These are phyloP conservation scores for Malus hybrid DNA, from an alignment of 331 rosid species.

Conservation along the genomic window DNA sequence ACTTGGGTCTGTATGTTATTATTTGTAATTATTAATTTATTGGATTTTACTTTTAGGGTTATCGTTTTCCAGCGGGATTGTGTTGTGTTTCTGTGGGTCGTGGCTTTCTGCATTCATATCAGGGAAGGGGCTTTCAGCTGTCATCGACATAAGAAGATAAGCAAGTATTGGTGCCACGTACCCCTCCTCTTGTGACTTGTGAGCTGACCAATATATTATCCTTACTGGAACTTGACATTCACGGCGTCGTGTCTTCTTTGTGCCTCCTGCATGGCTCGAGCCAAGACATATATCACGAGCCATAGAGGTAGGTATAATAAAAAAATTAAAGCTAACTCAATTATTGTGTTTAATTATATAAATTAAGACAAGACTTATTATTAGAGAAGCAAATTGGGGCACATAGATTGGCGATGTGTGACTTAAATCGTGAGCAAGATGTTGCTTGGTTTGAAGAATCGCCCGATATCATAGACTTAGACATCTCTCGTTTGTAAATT, in stretches of 20 bases:
- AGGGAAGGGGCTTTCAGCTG: conserved; percentile 33
- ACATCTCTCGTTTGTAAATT: too few relatives aligned
- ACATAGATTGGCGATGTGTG: too few relatives aligned
- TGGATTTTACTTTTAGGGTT: background rate
- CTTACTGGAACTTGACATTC: conserved; percentile 21
- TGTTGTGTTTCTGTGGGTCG: conserved; percentile 11
- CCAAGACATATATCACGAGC: background rate
- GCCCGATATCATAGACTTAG: too few relatives aligned
- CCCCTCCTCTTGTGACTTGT: background rate
- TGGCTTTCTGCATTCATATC: conserved; percentile 41
- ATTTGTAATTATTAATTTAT: background rate
- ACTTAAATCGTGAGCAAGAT: too few relatives aligned
- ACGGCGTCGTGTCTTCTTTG: conserved; percentile 15
- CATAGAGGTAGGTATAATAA: background rate
- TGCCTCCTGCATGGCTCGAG: conserved; percentile 11
- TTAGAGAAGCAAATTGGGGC: too few relatives aligned
- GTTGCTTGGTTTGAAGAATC: too few relatives aligned
- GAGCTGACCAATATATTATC: background rate
- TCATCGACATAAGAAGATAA: conserved; percentile 5
- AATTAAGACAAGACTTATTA: background rate
- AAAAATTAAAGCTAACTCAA: conserved; percentile 1
- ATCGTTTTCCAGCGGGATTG: conserved; percentile 44
- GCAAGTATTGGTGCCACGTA: conserved; percentile 45
- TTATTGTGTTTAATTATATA: background rate
- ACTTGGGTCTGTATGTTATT: too few relatives aligned